These are phyloP conservation scores for Nothopassalora personata DNA, from an alignment of 2,329 filamentous ascomycete genomes.

Conservation along the genomic window DNA sequence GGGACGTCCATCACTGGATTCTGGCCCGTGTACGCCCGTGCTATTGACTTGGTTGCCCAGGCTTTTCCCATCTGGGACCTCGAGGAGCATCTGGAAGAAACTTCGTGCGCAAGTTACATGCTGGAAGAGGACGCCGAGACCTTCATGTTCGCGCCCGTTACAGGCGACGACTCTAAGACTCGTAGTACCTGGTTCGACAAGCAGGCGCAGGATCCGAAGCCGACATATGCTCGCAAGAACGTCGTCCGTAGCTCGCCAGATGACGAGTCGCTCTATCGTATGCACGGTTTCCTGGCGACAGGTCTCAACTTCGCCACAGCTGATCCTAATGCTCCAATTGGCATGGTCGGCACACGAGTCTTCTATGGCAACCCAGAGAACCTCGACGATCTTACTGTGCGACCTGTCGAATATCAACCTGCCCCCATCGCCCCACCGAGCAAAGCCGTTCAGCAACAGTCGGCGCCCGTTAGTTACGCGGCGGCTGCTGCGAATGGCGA, in stretches of 20 bases:
- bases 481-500: constrained; percentile 24
- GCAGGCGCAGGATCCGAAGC: constrained; percentile 43
- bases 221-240: constrained; percentile 46
- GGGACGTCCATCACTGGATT: constrained; percentile 54
- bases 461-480: constrained; percentile 31
- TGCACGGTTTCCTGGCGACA: constrained; percentile 58
- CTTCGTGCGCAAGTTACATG: constrained; percentile 54
- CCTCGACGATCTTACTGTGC: constrained; percentile 22
- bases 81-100: constrained; percentile 22
- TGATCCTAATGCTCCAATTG: constrained; percentile 33
- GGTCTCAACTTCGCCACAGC: constrained; percentile 54
- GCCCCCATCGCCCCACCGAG: constrained; percentile 25
- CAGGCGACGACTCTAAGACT: constrained; percentile 37
- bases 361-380: constrained; percentile 21
- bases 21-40: constrained; percentile 62
- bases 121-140: constrained; percentile 64
- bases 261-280: constrained; percentile 61
- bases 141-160: constrained; percentile 59
- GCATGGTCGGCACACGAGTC: constrained; percentile 21
- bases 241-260: constrained; percentile 53
- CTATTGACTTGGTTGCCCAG: constrained; percentile 53
- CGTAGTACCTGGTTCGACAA: constrained; percentile 49
- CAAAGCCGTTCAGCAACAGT: constrained; percentile 8
- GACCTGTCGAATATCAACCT: constrained; percentile 44
- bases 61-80: constrained; percentile 55